Evolutionary conservation across 2,329 filamentous ascomycete genomes (phyloP).

Genomic region (Trichoderma hamatum): DNA sequence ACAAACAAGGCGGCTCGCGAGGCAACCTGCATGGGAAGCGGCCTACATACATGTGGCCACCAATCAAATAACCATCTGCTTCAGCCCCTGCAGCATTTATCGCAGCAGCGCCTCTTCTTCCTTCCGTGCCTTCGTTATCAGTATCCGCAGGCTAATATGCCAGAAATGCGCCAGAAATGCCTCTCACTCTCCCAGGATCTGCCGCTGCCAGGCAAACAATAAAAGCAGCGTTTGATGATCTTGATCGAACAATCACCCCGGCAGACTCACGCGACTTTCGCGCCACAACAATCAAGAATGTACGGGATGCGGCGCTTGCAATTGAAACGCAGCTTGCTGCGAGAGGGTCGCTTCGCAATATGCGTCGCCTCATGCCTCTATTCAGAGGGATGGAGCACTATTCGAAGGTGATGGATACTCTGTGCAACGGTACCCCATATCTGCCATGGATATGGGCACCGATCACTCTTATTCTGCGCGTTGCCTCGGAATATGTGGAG

Average conservation of each 20-base stretch:
- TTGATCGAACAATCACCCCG: not conserved
- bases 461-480: conserved; percentile 37
- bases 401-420: conserved; percentile 42
- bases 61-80: not conserved
- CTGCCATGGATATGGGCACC: conserved; percentile 53
- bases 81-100: not conserved
- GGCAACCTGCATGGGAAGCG: not conserved
- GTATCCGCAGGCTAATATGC: too few relatives aligned
- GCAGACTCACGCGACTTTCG: not conserved
- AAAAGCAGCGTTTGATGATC: not conserved
- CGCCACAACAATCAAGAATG: not conserved
- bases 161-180: not conserved
- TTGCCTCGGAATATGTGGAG: not conserved
- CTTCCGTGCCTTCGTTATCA: not conserved
- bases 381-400: conserved; percentile 30
- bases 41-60: not conserved
- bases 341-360: not conserved
- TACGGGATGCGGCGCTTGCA: not conserved
- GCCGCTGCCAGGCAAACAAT: not conserved
- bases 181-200: not conserved
- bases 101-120: not conserved
- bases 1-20: not conserved
- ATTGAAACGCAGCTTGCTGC: not conserved
- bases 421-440: conserved; percentile 52
- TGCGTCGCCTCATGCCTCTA: not conserved